Conservation (phyloP, 805 yeast genomes). For the Pichia pseudocactophila region DNA sequence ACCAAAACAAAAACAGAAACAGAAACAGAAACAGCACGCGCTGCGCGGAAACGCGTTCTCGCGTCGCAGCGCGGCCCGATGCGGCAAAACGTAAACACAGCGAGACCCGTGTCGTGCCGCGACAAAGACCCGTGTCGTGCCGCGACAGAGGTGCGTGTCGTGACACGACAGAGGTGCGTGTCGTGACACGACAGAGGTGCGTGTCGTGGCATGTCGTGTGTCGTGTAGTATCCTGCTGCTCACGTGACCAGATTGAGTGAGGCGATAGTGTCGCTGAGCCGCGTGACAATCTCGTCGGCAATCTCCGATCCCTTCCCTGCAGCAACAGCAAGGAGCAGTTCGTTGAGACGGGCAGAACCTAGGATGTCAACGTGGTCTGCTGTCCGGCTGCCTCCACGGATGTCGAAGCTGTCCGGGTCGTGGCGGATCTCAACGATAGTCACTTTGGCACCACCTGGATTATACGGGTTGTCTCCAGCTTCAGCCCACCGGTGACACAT, state of each 20-base stretch:
- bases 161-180: too few species aligned
- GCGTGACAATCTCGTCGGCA: slow-evolving; percentile 48
- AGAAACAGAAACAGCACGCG: too few species aligned
- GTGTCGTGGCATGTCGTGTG: too few species aligned
- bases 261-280: slow-evolving; percentile 30
- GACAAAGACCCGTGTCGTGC: too few species aligned
- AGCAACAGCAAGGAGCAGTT: slow-evolving; percentile 71
- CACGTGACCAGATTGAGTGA: slow-evolving; percentile 3
- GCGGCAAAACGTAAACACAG: too few species aligned
- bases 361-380: slow-evolving; percentile 97
- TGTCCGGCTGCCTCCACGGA: slow-evolving; percentile 94
- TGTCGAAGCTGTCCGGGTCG: slow-evolving; percentile 89
- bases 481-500: slow-evolving; percentile 84
- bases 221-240: too few species aligned
- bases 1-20: too few species aligned
- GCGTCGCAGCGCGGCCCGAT: too few species aligned
- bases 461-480: slow-evolving; percentile 51
- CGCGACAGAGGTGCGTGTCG: too few species aligned
- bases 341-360: slow-evolving; percentile 89
- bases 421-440: slow-evolving; percentile 85
- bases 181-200: too few species aligned
- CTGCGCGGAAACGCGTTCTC: too few species aligned
- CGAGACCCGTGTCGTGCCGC: too few species aligned
- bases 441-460: slow-evolving; percentile 69
- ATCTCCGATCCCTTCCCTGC: slow-evolving; percentile 70